phyloP scores from a whole-genome alignment of 164 flowering plant species.

The Brasenia schreberi region DNA sequence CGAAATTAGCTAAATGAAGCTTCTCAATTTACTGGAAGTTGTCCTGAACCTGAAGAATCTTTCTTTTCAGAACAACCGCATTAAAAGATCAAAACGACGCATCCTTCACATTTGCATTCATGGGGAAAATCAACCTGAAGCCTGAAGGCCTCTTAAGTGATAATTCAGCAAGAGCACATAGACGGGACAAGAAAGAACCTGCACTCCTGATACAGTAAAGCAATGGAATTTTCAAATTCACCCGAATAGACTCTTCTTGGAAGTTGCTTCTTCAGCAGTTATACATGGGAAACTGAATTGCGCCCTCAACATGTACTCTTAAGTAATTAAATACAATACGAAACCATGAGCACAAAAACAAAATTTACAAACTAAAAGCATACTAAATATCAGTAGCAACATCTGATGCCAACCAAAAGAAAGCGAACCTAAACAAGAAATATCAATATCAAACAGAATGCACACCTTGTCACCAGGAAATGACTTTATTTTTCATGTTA shows the following conservation, averaged over 20 bases:
- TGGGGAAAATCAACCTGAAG: not conserved
- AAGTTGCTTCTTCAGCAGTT: constrained; percentile 67
- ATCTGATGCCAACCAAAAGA: not conserved
- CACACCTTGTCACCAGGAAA: constrained; percentile 95
- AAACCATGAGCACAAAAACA: too few relatives aligned
- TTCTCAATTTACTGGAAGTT: too few relatives aligned
- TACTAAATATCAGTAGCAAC: not conserved
- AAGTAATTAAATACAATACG: not conserved
- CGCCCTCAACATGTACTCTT: constrained; percentile 95
- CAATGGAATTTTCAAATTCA: constrained; percentile 95
- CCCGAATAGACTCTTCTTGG: constrained; percentile 93
- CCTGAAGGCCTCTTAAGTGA: not conserved
- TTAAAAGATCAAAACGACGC: too few relatives aligned
- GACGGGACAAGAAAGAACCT: constrained; percentile 32
- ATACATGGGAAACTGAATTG: constrained; percentile 90
- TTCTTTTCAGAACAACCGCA: not conserved
- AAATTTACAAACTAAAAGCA: too few relatives aligned
- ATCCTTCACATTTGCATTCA: not conserved
- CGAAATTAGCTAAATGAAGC: too few relatives aligned
- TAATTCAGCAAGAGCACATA: not conserved
- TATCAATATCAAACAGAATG: not conserved
- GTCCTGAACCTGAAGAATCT: too few relatives aligned
- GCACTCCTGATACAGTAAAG: constrained; percentile 95
- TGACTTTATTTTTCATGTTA: constrained; percentile 88
- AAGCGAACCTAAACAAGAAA: not conserved